Evolutionary conservation across 192 early-diverging fungal genomes (phyloP).

Genomic region (Coemansia sp.): DNA sequence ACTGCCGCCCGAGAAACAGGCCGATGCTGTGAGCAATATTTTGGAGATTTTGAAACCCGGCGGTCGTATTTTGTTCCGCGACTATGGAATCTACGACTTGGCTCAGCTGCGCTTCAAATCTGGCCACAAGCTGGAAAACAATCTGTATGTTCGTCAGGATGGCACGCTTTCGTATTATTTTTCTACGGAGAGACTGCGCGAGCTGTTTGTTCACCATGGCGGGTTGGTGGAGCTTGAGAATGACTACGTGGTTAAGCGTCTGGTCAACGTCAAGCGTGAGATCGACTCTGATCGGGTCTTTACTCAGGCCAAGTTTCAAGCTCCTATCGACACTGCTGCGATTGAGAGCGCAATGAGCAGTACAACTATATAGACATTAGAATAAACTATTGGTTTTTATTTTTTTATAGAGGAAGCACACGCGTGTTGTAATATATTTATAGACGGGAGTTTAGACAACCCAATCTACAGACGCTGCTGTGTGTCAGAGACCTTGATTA

Average conservation of each 20-base stretch:
- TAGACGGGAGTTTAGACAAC: not conserved
- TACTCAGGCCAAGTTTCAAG: slow-evolving; percentile 74
- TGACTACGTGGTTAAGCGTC: slow-evolving; percentile 67
- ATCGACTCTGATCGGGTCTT: slow-evolving; percentile 71
- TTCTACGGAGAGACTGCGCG: slow-evolving; percentile 59
- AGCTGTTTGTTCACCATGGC: slow-evolving; percentile 65
- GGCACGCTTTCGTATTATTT: slow-evolving; percentile 96
- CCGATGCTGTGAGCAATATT: slow-evolving; percentile 78
- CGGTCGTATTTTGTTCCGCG: slow-evolving; percentile 84
- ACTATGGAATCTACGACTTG: slow-evolving; percentile 98
- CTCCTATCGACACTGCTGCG: slow-evolving; percentile 33
- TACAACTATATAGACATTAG: not conserved
- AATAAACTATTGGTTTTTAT: not conserved
- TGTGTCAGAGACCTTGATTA: slow-evolving; percentile 51
- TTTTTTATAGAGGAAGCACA: not conserved
- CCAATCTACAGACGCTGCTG: slow-evolving; percentile 12
- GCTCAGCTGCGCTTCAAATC: slow-evolving; percentile 96
- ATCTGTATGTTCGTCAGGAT: slow-evolving; percentile 97
- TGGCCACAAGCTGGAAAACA: slow-evolving; percentile 83
- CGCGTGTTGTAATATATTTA: not conserved
- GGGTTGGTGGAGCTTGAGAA: slow-evolving; percentile 56
- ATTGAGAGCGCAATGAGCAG: slow-evolving; percentile 22
- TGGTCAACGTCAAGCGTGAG: slow-evolving; percentile 65
- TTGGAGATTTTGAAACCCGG: slow-evolving; percentile 84
- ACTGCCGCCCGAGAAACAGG: slow-evolving; percentile 82